phyloP scores from a whole-genome alignment of 176 grass and related monocot species.

The Poa annua region DNA sequence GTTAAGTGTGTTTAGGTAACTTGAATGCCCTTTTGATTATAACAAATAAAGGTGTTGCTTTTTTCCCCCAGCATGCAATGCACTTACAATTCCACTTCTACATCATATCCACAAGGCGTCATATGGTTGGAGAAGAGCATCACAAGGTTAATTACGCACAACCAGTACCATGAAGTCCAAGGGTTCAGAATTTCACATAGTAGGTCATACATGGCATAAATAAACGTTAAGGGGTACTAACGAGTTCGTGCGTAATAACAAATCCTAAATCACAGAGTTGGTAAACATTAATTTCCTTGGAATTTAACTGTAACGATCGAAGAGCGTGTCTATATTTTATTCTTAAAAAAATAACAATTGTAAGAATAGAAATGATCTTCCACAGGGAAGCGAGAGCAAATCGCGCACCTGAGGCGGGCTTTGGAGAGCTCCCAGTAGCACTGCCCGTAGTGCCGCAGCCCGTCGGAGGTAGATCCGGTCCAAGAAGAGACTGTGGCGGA shows the following conservation, averaged over 20 bases:
- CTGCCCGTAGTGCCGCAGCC: constrained; percentile 59
- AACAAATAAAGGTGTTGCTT: not conserved
- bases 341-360: not conserved
- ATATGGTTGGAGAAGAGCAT: constrained; percentile 9
- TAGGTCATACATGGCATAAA: constrained; percentile 20
- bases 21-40: not conserved
- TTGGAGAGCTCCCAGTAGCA: constrained; percentile 98
- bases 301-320: not conserved
- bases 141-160: constrained; percentile 1
- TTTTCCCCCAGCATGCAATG: not conserved
- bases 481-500: constrained; percentile 41
- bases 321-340: not conserved
- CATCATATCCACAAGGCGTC: not conserved
- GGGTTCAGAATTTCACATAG: constrained; percentile 17
- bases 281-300: not conserved
- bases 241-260: not conserved
- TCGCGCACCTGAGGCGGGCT: constrained; percentile 78
- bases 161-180: not conserved
- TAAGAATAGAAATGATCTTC: not conserved
- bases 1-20: not conserved
- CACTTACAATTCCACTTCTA: constrained; percentile 15
- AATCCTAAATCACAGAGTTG: not conserved
- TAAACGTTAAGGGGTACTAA: not conserved
- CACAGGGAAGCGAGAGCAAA: constrained; percentile 13
- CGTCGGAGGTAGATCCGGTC: constrained; percentile 52